phyloP scores from a whole-genome alignment of 2,329 filamentous ascomycete genomes.

The Mollisiaceae sp. region DNA sequence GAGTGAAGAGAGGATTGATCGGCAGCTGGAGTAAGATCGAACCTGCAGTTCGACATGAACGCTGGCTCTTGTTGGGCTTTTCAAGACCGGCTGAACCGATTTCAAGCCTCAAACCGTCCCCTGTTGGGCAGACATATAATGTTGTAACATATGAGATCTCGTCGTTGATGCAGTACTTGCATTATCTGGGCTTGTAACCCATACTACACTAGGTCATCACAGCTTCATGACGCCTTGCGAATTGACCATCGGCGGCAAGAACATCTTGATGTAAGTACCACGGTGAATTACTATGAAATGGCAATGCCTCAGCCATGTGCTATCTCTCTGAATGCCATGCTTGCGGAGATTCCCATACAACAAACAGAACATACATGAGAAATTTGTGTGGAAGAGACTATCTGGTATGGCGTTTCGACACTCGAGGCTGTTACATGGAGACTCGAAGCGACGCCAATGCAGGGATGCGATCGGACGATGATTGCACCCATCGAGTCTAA shows the following conservation, averaged over 20 bases:
- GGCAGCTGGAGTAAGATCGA: neutral
- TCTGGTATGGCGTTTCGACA: constrained; percentile 8
- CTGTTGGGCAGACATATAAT: constrained; percentile 9
- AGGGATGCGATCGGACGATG: constrained; percentile 22
- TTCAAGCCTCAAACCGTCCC: constrained; percentile 10
- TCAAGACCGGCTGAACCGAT: constrained; percentile 5
- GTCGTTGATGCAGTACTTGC: constrained; percentile 23
- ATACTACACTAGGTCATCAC: constrained; percentile 8
- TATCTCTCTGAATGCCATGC: constrained; percentile 16
- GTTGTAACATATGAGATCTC: constrained; percentile 18
- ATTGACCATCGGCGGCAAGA: neutral
- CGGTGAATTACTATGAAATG: constrained; percentile 2
- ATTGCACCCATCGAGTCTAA: constrained; percentile 22
- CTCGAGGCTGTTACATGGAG: constrained; percentile 20
- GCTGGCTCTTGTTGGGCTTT: constrained; percentile 2
- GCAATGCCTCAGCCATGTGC: neutral
- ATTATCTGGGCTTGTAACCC: constrained; percentile 18
- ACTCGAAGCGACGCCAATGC: constrained; percentile 24
- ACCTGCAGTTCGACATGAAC: constrained; percentile 1
- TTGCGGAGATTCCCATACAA: neutral
- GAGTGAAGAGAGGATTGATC: neutral
- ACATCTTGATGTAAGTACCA: neutral
- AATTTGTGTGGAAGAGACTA: neutral
- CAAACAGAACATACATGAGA: constrained; percentile 11
- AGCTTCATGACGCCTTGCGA: neutral